Conservation (phyloP, 2,329 filamentous ascomycete species). For the Emergomyces orientalis region DNA sequence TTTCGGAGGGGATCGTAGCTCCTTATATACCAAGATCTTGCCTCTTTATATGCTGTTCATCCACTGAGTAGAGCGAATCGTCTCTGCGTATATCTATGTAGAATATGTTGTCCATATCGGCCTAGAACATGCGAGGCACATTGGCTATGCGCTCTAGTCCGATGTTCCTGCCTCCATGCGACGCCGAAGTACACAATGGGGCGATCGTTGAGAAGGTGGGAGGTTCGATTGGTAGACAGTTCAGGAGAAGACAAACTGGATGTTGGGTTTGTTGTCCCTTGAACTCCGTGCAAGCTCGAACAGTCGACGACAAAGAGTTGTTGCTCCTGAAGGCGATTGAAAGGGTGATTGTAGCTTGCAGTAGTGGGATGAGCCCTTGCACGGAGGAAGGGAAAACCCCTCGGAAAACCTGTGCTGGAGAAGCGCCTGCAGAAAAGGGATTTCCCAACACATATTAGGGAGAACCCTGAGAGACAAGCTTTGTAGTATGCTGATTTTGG, state of each 20-base stretch:
- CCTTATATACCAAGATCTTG: too few species aligned
- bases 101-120: neutral
- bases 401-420: slow-evolving; percentile 2
- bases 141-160: neutral
- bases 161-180: neutral
- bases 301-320: too few species aligned
- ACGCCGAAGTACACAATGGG: neutral
- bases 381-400: slow-evolving; percentile 2
- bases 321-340: neutral
- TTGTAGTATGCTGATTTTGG: slow-evolving; percentile 4
- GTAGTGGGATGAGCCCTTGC: slow-evolving; percentile 3
- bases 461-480: slow-evolving; percentile 1
- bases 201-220: neutral
- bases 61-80: too few species aligned
- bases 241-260: neutral
- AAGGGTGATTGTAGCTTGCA: neutral
- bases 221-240: neutral
- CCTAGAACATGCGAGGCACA: neutral
- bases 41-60: too few species aligned
- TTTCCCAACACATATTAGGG: slow-evolving; percentile 4
- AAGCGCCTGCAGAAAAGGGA: slow-evolving; percentile 1
- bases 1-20: too few species aligned
- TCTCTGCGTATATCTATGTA: too few species aligned
- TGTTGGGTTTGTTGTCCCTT: neutral
- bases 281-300: neutral